Conservation (phyloP, 306 rosid species). For the Oxytropis ochrocephala region DNA sequence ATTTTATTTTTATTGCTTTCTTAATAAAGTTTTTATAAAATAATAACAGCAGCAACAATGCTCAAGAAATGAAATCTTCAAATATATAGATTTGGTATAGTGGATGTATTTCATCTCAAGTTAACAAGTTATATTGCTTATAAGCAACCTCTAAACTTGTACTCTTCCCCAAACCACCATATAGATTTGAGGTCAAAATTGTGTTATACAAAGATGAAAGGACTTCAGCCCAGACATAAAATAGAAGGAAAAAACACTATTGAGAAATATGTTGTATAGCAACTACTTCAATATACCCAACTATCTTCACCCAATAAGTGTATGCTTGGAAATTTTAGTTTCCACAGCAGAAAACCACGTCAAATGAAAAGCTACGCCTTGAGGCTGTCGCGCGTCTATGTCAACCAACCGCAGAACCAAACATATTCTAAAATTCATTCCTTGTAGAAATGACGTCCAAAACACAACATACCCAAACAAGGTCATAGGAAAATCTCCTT, state of each 20-base stretch:
- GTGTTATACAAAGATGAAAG: constrained; percentile 5
- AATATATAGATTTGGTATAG: not conserved
- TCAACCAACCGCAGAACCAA: too few relatives aligned
- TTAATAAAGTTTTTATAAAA: too few relatives aligned
- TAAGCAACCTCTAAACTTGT: not conserved
- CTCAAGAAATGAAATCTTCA: not conserved
- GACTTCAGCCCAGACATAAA: not conserved
- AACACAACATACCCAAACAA: constrained; percentile 18
- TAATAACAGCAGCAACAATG: too few relatives aligned
- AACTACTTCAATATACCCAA: not conserved
- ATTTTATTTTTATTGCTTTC: too few relatives aligned
- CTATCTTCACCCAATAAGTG: not conserved
- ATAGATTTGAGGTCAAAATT: constrained; percentile 18
- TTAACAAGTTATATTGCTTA: not conserved
- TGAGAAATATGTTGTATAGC: not conserved
- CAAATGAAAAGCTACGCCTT: too few relatives aligned
- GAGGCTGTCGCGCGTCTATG: too few relatives aligned
- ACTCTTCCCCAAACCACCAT: not conserved
- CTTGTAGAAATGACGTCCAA: constrained; percentile 2
- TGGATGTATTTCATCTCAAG: not conserved
- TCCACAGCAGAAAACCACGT: too few relatives aligned
- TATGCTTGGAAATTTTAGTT: too few relatives aligned
- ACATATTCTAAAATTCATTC: not conserved
- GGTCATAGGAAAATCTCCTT: constrained; percentile 81
- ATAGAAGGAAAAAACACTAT: too few relatives aligned